Evolutionary conservation across 805 yeast genomes (phyloP), one percentile per base, ranked within the genome.

Genomic region (Kockiozyma suomiensis): DNA sequence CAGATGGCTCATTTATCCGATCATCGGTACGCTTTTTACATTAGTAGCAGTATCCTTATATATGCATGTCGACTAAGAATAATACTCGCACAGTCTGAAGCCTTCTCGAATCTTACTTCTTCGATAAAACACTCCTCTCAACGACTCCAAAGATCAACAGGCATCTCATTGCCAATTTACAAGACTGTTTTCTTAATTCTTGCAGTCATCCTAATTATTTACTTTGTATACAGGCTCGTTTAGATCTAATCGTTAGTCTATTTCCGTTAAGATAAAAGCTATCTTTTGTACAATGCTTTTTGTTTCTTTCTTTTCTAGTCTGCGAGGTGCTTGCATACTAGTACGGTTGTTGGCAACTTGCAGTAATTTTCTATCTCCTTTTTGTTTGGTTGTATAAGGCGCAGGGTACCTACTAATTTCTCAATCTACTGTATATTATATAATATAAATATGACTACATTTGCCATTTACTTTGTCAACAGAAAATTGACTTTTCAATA

Each of bases 161-260:
- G 73, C 51, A 72, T 79, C 26, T 85, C 85, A 8, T 80, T 79
- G 19, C 75, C 78, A 23, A 73, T 81, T 53, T 80, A 83, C 76
- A 76, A 80, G 68, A 79, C 80, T 76, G 85, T 82, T 13, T 62
- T 62, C 25, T 38, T 62, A 23, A 62, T 62, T 10, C 50, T 62
- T 26, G 58, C 23, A 5, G 60, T 38, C 8, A 45, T 62, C 12
- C 8, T 62, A 4, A 37, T 62, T n/a, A 25, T 62, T 7, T 62
- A 62, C 55, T 25, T 62, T 21, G 42, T 62, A 12, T 62, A 40
- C 28, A 50, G 52, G 21, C 50, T 61, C 6, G 60, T 58, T 13
- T 69, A 55, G 49, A 10, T 23, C 3, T 26, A 6, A n/a, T 40
- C 38, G 38, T 33, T n/a, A n/a, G n/a, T n/a, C n/a, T n/a, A n/a